Conservation (phyloP, 306 rosid genomes). For the Erythrophleum fordii region DNA sequence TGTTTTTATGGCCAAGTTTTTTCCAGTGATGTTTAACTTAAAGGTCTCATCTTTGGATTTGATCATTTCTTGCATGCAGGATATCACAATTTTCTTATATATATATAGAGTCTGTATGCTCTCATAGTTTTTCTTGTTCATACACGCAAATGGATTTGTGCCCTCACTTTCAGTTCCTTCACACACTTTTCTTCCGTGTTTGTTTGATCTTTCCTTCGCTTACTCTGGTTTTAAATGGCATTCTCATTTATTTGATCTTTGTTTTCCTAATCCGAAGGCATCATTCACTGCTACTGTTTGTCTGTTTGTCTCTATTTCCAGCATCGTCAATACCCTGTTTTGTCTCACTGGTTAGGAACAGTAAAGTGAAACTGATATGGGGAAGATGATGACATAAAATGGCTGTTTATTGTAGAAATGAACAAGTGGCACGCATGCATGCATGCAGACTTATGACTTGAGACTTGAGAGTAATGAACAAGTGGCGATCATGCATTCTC, state of each 20-base stretch:
- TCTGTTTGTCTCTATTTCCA: background rate
- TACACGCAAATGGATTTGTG: background rate
- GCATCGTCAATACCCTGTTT: background rate
- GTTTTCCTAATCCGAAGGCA: background rate
- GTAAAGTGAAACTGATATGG: constrained; percentile 28
- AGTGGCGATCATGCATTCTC: constrained; percentile 52
- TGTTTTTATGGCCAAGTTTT: background rate
- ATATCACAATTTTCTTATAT: background rate
- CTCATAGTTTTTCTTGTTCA: background rate
- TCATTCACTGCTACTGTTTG: no score
- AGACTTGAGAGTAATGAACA: constrained; percentile 34
- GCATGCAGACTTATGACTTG: constrained; percentile 32
- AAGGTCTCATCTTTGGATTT: constrained; percentile 8
- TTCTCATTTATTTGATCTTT: background rate
- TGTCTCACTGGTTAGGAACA: background rate
- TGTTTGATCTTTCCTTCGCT: background rate
- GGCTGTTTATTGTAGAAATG: constrained; percentile 20
- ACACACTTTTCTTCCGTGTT: background rate
- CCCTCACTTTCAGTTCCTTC: background rate
- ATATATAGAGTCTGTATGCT: background rate
- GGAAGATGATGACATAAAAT: constrained; percentile 32
- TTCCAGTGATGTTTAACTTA: background rate
- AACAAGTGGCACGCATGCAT: constrained; percentile 85
- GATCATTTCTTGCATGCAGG: constrained; percentile 38
- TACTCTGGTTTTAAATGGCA: background rate